A percentile compares a stretch with the other conserved stretches of the same genome.
These are phyloP conservation scores for Ophiostoma quercus DNA, from an alignment of 2,329 filamentous ascomycete genomes.

Conservation along the genomic window DNA sequence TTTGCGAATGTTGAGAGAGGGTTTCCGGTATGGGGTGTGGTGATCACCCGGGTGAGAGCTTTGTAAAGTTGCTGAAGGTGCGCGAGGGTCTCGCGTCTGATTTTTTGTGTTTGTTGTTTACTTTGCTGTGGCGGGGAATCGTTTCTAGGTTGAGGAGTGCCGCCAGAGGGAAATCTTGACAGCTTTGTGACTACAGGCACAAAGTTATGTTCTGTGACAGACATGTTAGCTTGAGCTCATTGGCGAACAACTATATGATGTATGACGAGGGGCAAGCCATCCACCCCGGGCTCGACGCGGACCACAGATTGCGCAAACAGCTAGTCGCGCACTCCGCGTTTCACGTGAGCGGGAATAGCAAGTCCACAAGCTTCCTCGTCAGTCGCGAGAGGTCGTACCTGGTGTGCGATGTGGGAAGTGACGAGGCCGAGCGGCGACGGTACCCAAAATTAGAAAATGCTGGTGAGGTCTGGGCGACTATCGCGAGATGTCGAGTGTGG, in stretches of 20 bases:
- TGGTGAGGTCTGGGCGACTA: neutral
- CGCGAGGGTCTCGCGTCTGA: neutral
- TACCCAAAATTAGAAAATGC: conserved; percentile 2
- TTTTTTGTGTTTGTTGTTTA: neutral
- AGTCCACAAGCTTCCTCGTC: neutral
- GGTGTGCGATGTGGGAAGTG: neutral
- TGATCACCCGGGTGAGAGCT: neutral
- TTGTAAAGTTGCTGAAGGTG: neutral
- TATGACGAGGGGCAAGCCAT: conserved; percentile 6
- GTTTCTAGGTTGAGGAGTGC: neutral
- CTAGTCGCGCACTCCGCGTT: neutral
- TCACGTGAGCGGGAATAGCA: neutral
- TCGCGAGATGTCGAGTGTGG: neutral
- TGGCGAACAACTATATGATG: neutral
- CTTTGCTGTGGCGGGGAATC: neutral
- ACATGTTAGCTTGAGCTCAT: neutral
- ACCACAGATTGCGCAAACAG: neutral
- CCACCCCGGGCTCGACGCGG: neutral
- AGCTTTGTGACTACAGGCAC: neutral
- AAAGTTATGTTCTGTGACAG: neutral
- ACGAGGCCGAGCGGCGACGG: conserved; percentile 7
- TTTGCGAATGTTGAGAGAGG: neutral
- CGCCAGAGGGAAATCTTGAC: neutral
- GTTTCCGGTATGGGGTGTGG: neutral
- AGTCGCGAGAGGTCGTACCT: conserved; percentile 2